phyloP scores from a whole-genome alignment of 2,329 filamentous ascomycete species.

The Phyllosticta ampelicida region DNA sequence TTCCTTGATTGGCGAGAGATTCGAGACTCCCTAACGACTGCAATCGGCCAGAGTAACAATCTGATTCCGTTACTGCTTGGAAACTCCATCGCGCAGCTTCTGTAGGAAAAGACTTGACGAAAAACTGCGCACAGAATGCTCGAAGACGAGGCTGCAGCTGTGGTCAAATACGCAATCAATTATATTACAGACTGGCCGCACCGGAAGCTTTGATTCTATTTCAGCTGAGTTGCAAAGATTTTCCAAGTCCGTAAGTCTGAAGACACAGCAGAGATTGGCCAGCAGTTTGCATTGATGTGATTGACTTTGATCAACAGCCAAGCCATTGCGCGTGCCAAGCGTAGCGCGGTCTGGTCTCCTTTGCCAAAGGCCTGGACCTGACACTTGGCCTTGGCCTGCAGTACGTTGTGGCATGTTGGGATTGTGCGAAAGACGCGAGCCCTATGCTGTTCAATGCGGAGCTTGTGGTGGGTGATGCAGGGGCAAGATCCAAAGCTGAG shows the following conservation, averaged over 20 bases:
- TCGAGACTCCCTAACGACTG: not conserved
- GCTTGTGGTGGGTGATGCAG: not conserved
- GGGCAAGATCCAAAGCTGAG: not conserved
- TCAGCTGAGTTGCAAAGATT: not conserved
- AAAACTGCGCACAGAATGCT: not conserved
- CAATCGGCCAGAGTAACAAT: not conserved
- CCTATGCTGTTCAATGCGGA: not conserved
- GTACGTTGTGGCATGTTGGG: not conserved
- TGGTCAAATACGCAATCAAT: not conserved
- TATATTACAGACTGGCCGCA: not conserved
- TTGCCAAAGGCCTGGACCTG: not conserved
- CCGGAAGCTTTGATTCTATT: not conserved
- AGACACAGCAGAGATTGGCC: not conserved
- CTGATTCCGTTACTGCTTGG: not conserved
- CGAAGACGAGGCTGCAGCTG: not conserved
- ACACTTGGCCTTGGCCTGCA: not conserved
- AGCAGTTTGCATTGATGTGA: not conserved
- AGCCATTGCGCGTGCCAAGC: not conserved
- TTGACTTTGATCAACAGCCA: not conserved
- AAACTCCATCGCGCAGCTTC: not conserved
- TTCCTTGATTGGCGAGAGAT: not conserved
- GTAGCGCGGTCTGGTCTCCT: not conserved
- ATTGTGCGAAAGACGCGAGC: not conserved
- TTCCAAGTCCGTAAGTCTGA: not conserved
- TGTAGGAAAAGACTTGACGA: not conserved